Evolutionary conservation across 495 filamentous ascomycete genomes (phyloP).

Genomic region (Penicillium turbatum): DNA sequence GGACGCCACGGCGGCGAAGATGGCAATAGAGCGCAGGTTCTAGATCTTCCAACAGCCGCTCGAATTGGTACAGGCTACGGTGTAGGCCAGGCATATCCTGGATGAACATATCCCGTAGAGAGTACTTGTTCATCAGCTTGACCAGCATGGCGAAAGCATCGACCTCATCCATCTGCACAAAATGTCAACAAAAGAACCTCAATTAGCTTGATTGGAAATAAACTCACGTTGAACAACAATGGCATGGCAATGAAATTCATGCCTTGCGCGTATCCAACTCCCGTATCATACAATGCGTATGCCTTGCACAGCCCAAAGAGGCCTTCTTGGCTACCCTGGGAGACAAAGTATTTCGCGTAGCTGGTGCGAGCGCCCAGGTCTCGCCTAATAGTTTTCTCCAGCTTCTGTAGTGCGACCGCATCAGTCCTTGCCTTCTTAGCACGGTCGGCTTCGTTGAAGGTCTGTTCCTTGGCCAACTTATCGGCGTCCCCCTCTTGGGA

Average conservation of each 20-base stretch:
- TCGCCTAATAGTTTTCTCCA: constrained; percentile 86
- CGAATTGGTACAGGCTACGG: constrained; percentile 89
- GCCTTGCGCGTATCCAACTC: constrained; percentile 93
- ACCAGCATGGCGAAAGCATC: constrained; percentile 94
- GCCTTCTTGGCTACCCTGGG: constrained; percentile 86
- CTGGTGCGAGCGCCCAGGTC: constrained; percentile 92
- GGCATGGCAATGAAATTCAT: constrained; percentile 99
- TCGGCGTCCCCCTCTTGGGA: constrained; percentile 62
- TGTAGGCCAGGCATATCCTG: constrained; percentile 96
- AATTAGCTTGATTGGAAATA: background rate
- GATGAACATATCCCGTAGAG: constrained; percentile 87
- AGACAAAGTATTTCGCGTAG: constrained; percentile 87
- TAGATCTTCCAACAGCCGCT: constrained; percentile 87
- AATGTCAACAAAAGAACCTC: constrained; percentile 2
- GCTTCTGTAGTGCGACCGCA: constrained; percentile 61
- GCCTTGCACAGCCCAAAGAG: constrained; percentile 96
- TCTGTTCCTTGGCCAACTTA: constrained; percentile 60
- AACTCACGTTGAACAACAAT: constrained; percentile 85
- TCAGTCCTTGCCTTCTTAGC: constrained; percentile 76
- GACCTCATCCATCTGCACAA: constrained; percentile 84
- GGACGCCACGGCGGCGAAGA: constrained; percentile 79
- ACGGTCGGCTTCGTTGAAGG: constrained; percentile 58
- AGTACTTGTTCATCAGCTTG: constrained; percentile 93
- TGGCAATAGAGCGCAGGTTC: constrained; percentile 96
- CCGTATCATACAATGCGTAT: constrained; percentile 92